phyloP scores from a whole-genome alignment of 192 early-diverging fungal species.

The Backusella parvicylindrica region DNA sequence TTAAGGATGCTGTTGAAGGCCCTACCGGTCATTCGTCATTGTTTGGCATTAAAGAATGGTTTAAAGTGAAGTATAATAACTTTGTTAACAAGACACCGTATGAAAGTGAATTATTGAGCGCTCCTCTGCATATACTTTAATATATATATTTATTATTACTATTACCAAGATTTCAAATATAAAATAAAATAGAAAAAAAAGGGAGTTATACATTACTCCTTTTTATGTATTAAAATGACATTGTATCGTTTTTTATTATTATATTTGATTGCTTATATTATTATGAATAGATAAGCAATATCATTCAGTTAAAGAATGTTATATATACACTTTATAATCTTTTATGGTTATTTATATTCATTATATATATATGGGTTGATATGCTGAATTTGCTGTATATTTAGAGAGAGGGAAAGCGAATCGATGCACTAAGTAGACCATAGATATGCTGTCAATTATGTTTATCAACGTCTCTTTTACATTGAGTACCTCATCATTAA shows the following conservation, averaged over 20 bases:
- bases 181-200: background rate
- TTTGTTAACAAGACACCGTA: slow-evolving; percentile 2
- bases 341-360: background rate
- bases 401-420: too few relatives aligned
- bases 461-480: background rate
- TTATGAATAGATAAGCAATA: too few relatives aligned
- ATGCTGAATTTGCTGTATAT: background rate
- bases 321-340: background rate
- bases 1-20: slow-evolving; percentile 16
- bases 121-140: background rate
- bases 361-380: background rate
- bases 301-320: too few relatives aligned
- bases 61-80: slow-evolving; percentile 11
- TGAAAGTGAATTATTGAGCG: background rate
- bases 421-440: too few relatives aligned
- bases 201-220: background rate
- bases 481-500: background rate
- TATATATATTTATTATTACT: background rate
- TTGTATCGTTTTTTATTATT: too few relatives aligned
- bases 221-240: background rate
- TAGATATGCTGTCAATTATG: too few relatives aligned
- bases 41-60: slow-evolving; percentile 27
- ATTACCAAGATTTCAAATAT: background rate
- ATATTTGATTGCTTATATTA: too few relatives aligned
- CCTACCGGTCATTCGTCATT: slow-evolving; percentile 14